A percentile compares a stretch with the other conserved stretches of the same genome.
These are phyloP conservation scores for Sphaerosporella brunnea DNA, from an alignment of 495 filamentous ascomycete genomes.

Conservation along the genomic window DNA sequence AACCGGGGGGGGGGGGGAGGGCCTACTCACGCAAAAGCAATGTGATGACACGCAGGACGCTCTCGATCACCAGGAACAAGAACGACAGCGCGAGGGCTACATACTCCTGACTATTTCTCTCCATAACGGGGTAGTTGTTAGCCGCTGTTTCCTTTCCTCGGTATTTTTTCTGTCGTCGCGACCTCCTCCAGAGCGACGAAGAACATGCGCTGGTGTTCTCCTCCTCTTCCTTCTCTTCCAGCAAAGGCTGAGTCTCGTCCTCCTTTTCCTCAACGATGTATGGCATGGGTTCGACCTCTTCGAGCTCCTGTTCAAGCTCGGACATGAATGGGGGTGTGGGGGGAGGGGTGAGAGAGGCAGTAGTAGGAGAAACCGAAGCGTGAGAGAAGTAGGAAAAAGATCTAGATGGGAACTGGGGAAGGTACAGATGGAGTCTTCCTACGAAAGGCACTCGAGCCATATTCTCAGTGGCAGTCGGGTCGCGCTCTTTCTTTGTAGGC, in stretches of 20 bases:
- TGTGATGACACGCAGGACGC: conserved; percentile 68
- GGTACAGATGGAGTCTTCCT: conserved; percentile 24
- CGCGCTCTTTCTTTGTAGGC: conserved; percentile 2
- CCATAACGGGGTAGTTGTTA: conserved; percentile 3
- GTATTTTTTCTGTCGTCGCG: neutral
- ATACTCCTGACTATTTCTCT: conserved; percentile 42
- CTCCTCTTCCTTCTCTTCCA: conserved; percentile 1
- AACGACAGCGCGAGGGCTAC: conserved; percentile 68
- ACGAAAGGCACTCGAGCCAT: conserved; percentile 17
- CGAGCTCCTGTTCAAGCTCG: conserved; percentile 5
- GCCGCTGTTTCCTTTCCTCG: neutral
- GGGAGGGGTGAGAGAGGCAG: neutral
- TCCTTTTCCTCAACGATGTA: neutral
- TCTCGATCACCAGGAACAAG: conserved; percentile 61
- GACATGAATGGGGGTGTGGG: conserved; percentile 1
- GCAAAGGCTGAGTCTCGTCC: neutral
- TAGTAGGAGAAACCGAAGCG: neutral
- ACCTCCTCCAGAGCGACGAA: neutral
- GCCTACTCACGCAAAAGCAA: conserved; percentile 59
- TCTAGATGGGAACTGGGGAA: conserved; percentile 6
- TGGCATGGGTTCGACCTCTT: neutral
- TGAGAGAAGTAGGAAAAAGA: conserved; percentile 2
- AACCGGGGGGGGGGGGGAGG: neutral
- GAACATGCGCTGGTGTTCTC: neutral
- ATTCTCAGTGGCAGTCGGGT: conserved; percentile 17